These are phyloP conservation scores for Globisporangium irregulare DNA, from an alignment of 352 stramenopile genomes.

Conservation along the genomic window DNA sequence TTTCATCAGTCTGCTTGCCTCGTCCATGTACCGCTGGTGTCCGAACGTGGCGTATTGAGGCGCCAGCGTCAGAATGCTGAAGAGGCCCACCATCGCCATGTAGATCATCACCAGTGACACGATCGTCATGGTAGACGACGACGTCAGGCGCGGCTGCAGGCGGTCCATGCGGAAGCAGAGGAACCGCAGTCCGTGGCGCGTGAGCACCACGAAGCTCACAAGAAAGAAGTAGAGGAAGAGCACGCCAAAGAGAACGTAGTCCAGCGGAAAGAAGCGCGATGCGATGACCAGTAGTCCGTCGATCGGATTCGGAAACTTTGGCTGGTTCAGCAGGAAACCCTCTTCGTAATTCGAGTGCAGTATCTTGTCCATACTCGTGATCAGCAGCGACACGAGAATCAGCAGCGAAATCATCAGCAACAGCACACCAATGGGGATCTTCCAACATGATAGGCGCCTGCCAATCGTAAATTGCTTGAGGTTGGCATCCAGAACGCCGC, in stretches of 20 bases:
- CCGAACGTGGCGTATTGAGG: conserved; percentile 86
- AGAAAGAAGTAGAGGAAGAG: conserved; percentile 80
- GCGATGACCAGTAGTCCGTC: conserved; percentile 70
- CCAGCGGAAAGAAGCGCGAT: conserved; percentile 73
- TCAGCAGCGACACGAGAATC: conserved; percentile 65
- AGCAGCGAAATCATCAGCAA: conserved; percentile 66
- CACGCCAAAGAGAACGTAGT: conserved; percentile 80
- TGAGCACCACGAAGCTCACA: conserved; percentile 70
- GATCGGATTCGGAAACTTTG: conserved; percentile 68
- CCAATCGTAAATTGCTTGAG: conserved; percentile 48
- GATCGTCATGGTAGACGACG: conserved; percentile 73
- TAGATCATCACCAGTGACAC: conserved; percentile 79
- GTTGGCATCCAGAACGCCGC: conserved; percentile 65
- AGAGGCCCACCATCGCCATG: conserved; percentile 78
- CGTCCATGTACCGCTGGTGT: conserved; percentile 65
- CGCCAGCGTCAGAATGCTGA: conserved; percentile 74
- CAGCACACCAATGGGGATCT: conserved; percentile 61
- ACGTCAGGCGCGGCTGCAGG: conserved; percentile 70
- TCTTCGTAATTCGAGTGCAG: conserved; percentile 63
- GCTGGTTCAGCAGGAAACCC: conserved; percentile 69
- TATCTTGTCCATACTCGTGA: conserved; percentile 82
- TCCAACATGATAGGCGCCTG: conserved; percentile 52
- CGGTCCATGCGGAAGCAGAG: conserved; percentile 74
- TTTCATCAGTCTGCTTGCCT: conserved; percentile 30
- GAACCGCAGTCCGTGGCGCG: conserved; percentile 74